A percentile compares a stretch with the other conserved stretches of the same genome.
These are phyloP conservation scores for Colletotrichum theobromicola DNA, from an alignment of 2,329 filamentous ascomycete species.

Conservation along the genomic window DNA sequence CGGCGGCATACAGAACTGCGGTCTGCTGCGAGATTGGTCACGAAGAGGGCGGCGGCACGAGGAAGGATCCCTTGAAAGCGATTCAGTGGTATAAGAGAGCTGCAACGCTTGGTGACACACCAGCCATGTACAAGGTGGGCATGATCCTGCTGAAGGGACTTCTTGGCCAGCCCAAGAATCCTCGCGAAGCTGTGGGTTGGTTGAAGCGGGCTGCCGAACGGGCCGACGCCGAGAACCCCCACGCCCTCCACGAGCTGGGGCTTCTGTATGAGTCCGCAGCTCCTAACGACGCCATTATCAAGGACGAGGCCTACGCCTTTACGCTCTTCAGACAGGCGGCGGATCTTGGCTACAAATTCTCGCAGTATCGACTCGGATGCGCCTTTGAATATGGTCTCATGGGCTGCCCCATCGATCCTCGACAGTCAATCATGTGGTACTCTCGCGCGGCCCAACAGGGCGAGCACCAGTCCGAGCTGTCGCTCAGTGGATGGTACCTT, in stretches of 20 bases:
- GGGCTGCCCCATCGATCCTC: slow-evolving; percentile 81
- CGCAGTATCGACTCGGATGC: slow-evolving; percentile 86
- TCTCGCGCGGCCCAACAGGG: slow-evolving; percentile 88
- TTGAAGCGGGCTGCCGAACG: slow-evolving; percentile 90
- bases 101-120: slow-evolving; percentile 85
- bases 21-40: slow-evolving; percentile 97
- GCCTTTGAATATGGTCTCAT: slow-evolving; percentile 90
- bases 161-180: slow-evolving; percentile 83
- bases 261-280: slow-evolving; percentile 68
- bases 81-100: slow-evolving; percentile 98
- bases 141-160: slow-evolving; percentile 95
- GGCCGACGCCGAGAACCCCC: slow-evolving; percentile 88
- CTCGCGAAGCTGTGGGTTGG: slow-evolving; percentile 88
- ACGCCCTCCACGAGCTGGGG: slow-evolving; percentile 89
- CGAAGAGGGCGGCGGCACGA: slow-evolving; percentile 92
- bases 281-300: slow-evolving; percentile 74
- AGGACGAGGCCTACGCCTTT: slow-evolving; percentile 83
- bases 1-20: slow-evolving; percentile 90
- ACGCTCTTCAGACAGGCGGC: slow-evolving; percentile 85
- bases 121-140: slow-evolving; percentile 98
- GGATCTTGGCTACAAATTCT: slow-evolving; percentile 92
- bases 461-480: slow-evolving; percentile 90
- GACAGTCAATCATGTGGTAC: slow-evolving; percentile 92
- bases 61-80: slow-evolving; percentile 88
- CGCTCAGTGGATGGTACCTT: slow-evolving; percentile 90